These are phyloP conservation scores for Coprinopsis cinerea DNA, from an alignment of 768 basidiomycete species.

Conservation along the genomic window DNA sequence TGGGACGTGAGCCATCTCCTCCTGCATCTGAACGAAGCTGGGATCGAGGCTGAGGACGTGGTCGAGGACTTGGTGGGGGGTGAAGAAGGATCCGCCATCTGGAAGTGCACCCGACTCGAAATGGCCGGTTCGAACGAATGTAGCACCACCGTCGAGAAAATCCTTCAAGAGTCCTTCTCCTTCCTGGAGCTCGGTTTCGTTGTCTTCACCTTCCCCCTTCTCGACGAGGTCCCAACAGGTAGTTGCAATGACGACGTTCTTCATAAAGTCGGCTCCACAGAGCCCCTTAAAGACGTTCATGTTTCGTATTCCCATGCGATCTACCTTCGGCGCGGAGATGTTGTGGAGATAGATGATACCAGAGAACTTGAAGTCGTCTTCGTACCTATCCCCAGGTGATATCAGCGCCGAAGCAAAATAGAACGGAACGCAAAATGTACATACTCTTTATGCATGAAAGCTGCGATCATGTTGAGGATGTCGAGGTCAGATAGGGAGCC, in stretches of 20 bases:
- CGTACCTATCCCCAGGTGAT: not conserved
- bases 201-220: constrained; percentile 22
- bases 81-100: not conserved
- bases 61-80: not conserved
- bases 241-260: constrained; percentile 41
- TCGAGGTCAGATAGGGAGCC: not conserved
- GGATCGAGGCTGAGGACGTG: constrained; percentile 4
- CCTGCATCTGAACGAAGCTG: constrained; percentile 13
- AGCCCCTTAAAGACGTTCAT: constrained; percentile 38
- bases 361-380: not conserved
- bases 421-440: not conserved
- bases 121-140: constrained; percentile 27
- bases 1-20: constrained; percentile 17
- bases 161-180: constrained; percentile 32
- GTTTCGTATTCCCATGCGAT: constrained; percentile 28
- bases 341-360: constrained; percentile 39
- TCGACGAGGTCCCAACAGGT: constrained; percentile 38
- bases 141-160: constrained; percentile 16
- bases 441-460: constrained; percentile 9
- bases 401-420: not conserved
- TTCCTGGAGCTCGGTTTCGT: constrained; percentile 32
- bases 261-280: constrained; percentile 35
- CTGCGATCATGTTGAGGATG: constrained; percentile 9
- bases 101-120: constrained; percentile 15
- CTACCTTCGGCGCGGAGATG: constrained; percentile 31